A percentile compares a stretch with the other conserved stretches of the same genome.
Evolutionary conservation across 2,329 filamentous ascomycete genomes (phyloP).

Genomic region (Penicillium sp.): DNA sequence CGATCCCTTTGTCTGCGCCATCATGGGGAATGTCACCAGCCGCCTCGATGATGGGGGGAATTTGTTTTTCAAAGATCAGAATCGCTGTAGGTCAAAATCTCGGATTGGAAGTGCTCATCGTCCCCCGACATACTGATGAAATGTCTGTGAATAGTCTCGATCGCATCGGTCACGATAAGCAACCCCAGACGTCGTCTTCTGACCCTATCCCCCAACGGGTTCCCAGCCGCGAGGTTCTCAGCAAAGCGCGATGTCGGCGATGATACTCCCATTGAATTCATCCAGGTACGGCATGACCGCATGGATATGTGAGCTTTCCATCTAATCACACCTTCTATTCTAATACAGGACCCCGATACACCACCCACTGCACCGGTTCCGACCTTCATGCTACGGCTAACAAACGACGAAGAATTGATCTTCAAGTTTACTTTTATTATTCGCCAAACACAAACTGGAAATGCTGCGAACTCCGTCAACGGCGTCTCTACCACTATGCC

Average conservation of each 20-base stretch:
- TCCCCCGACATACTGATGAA: slow-evolving; percentile 13
- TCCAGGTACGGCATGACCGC: slow-evolving; percentile 62
- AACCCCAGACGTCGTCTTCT: slow-evolving; percentile 75
- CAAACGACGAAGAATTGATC: slow-evolving; percentile 84
- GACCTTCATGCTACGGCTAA: slow-evolving; percentile 78
- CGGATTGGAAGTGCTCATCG: neutral
- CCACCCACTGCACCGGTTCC: slow-evolving; percentile 49
- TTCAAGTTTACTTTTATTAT: slow-evolving; percentile 92
- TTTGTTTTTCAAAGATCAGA: slow-evolving; percentile 87
- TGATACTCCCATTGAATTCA: slow-evolving; percentile 74
- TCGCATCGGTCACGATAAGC: slow-evolving; percentile 76
- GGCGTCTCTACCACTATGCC: slow-evolving; percentile 51
- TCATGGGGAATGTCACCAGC: slow-evolving; percentile 91
- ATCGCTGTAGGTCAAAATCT: slow-evolving; percentile 61
- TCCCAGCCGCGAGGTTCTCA: slow-evolving; percentile 73
- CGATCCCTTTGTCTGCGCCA: slow-evolving; percentile 35
- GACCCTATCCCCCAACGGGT: slow-evolving; percentile 77
- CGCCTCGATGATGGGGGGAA: slow-evolving; percentile 73
- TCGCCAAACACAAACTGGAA: slow-evolving; percentile 50
- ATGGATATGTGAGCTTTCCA: slow-evolving; percentile 4
- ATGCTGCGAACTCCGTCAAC: slow-evolving; percentile 51
- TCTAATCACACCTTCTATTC: slow-evolving; percentile 7
- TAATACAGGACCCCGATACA: slow-evolving; percentile 69
- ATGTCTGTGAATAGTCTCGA: slow-evolving; percentile 61
- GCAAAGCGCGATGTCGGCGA: slow-evolving; percentile 71